These are phyloP conservation scores for Coemansia sp. DNA, from an alignment of 192 early-diverging fungal species.

Conservation along the genomic window DNA sequence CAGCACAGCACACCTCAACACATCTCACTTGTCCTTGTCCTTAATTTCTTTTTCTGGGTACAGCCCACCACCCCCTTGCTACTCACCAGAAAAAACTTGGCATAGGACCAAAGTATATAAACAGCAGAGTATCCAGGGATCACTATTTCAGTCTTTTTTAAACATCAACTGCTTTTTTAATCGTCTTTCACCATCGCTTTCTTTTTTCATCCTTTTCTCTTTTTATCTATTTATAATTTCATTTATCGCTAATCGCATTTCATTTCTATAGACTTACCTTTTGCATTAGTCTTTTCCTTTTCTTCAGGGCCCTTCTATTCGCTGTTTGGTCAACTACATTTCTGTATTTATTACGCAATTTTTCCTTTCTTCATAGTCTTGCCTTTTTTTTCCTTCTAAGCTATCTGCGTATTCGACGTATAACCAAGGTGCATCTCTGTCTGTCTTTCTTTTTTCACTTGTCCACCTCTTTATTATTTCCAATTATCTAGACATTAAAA, in stretches of 20 bases:
- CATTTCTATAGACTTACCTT: constrained; percentile 8
- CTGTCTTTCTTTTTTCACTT: background rate
- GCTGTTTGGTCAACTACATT: too few relatives aligned
- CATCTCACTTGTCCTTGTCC: background rate
- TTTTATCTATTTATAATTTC: background rate
- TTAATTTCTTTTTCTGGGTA: constrained; percentile 12
- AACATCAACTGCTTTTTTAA: background rate
- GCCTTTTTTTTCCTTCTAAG: too few relatives aligned
- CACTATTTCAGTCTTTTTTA: background rate
- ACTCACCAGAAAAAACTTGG: constrained; percentile 2
- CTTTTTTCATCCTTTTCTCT: background rate
- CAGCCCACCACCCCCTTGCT: constrained; percentile 6
- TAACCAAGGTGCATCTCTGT: too few relatives aligned
- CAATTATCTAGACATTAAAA: background rate
- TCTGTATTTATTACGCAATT: too few relatives aligned
- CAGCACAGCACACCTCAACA: background rate
- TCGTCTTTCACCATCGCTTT: too few relatives aligned
- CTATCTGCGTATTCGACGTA: too few relatives aligned
- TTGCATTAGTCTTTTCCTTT: constrained; percentile 2
- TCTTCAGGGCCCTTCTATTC: background rate
- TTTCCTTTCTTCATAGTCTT: too few relatives aligned
- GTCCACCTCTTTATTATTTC: background rate
- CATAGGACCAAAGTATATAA: constrained; percentile 1
- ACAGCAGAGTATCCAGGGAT: constrained; percentile 2
- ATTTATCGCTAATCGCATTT: constrained; percentile 8